These are phyloP conservation scores for Yamadazyma blattariae DNA, from an alignment of 1,139 yeast genomes.

Conservation along the genomic window DNA sequence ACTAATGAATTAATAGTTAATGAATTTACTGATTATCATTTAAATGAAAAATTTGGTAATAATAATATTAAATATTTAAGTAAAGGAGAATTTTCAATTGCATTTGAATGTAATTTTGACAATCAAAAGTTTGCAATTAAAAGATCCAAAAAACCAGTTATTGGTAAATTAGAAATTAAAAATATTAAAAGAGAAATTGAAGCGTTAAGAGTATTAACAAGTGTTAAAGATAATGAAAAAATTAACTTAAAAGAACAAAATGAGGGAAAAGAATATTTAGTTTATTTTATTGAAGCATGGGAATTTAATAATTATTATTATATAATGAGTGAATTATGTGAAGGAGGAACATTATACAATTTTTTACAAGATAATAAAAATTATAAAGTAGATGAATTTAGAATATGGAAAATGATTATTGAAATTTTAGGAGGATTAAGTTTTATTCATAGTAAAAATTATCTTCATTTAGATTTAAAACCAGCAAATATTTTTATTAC, in stretches of 20 bases:
- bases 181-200: conserved; percentile 41
- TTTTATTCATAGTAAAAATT: conserved; percentile 74
- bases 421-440: conserved; percentile 78
- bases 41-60: conserved; percentile 63
- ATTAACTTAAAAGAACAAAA: conserved; percentile 54
- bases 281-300: conserved; percentile 86
- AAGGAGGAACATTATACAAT: conserved; percentile 84
- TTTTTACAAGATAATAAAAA: conserved; percentile 69
- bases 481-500: conserved; percentile 95
- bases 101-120: conserved; percentile 71
- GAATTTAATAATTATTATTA: conserved; percentile 71
- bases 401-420: conserved; percentile 93
- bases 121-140: conserved; percentile 79
- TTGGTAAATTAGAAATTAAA: conserved; percentile 41
- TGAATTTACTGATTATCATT: conserved; percentile 51
- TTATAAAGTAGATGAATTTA: conserved; percentile 91
- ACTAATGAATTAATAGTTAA: not conserved
- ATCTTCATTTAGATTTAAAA: conserved; percentile 83
- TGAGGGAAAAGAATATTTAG: conserved; percentile 73
- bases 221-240: conserved; percentile 38
- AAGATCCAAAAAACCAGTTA: conserved; percentile 58
- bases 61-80: conserved; percentile 69
- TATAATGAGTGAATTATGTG: conserved; percentile 94
- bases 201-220: conserved; percentile 40
- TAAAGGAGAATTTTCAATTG: conserved; percentile 85